phyloP scores from a whole-genome alignment of 805 yeast genomes.

The Candida manassasensis region DNA sequence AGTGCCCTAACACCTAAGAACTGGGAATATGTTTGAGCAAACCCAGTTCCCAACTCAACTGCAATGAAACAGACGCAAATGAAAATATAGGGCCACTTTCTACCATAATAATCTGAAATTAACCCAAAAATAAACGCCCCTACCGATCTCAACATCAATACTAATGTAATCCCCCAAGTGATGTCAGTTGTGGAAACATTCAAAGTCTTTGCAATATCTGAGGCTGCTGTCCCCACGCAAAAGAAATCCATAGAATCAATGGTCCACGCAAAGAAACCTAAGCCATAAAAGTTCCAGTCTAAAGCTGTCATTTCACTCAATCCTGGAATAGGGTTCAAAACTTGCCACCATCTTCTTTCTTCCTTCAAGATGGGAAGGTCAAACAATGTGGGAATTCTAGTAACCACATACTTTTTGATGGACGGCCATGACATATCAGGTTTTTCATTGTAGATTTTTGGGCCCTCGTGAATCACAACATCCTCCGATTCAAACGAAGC shows the following conservation, averaged over 20 bases:
- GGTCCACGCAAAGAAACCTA: constrained; percentile 58
- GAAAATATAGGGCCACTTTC: constrained; percentile 52
- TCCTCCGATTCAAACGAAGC: no score
- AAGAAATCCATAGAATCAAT: constrained; percentile 67
- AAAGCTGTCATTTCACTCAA: constrained; percentile 14
- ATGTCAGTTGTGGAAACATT: constrained; percentile 44
- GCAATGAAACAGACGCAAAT: constrained; percentile 44
- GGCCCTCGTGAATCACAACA: constrained; percentile 49
- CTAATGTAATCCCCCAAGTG: constrained; percentile 66
- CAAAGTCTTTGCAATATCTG: constrained; percentile 43
- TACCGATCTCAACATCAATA: constrained; percentile 62
- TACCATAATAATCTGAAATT: constrained; percentile 56
- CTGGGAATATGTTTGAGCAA: constrained; percentile 50
- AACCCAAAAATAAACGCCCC: constrained; percentile 62
- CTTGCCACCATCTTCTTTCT: constrained; percentile 22
- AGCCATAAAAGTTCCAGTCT: constrained; percentile 47
- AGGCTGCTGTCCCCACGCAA: constrained; percentile 48
- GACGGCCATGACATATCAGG: constrained; percentile 14
- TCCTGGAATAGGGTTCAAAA: constrained; percentile 40
- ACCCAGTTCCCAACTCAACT: constrained; percentile 61
- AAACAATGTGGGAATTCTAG: constrained; percentile 16
- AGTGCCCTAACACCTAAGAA: constrained; percentile 60
- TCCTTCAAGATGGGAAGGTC: constrained; percentile 24
- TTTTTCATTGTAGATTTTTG: constrained; percentile 8
- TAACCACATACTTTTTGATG: constrained; percentile 10